Base-by-base conservation (phyloP, 768 basidiomycete genomes). In the Butyriboletus loyo region DNA sequence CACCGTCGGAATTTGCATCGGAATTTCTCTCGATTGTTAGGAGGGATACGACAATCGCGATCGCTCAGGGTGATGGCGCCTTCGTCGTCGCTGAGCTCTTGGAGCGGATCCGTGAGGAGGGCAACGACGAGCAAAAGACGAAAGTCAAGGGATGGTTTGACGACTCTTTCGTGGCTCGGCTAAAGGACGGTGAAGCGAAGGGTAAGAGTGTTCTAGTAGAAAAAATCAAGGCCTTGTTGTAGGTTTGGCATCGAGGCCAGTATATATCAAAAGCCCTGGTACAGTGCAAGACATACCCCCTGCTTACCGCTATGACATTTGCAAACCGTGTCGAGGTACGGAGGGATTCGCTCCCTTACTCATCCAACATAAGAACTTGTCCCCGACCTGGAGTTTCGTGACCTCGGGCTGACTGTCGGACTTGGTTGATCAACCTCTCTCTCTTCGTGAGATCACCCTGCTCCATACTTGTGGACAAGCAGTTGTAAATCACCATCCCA, bases 41-140 rank as follows among this genome's bases (percentile, higher is more conserved):
- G 11, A 64, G 73, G 61, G 79, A 83, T 11, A 70, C 71, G 21
- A 74, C 77, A 2, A 57, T 82, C 6, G 74, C 73, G 19, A 84
- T 91, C 74, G 83, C 81, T 2, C 73, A 75, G 24, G 72, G 78
- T 15, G 79, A 82, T 46, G 91, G 91, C 0, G 77, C 83, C 5
- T 94, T 92, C 59, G 80, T 93, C 15, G 75, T 92, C 2, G 83
- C 85, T 0, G 89, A 87, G 64, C 71, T 91, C 28, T 79, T 86
- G 62, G 84, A 84, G 58, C 77, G 85, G 25, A 67, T 88, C 37
- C 66, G 64, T 27, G 73, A 71, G 25, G 74, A 72, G n/a, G 74
- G 72, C 5, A 68, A 55, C 14, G 65, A 65, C 9, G 71, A 69
- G 22, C 76, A 75, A 53, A 76, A 75, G 61, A 64, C 66, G 56